phyloP scores from a whole-genome alignment of 352 stramenopile species.

The Phytophthora pistaciae region DNA sequence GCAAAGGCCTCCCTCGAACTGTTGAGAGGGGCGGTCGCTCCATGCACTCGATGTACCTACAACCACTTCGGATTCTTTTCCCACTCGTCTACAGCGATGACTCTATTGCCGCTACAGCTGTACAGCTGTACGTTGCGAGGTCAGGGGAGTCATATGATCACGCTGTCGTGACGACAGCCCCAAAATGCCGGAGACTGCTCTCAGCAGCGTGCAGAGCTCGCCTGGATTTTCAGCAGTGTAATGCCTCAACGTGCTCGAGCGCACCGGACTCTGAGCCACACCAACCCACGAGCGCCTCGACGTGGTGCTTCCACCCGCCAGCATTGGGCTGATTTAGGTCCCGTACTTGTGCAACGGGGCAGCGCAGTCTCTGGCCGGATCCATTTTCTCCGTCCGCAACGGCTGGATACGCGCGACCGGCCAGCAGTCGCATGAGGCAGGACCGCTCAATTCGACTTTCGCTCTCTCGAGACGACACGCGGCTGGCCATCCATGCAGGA shows the following conservation, averaged over 20 bases:
- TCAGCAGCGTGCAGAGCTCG: not conserved
- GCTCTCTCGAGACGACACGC: not conserved
- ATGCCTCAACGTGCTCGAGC: not conserved
- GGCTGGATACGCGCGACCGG: not conserved
- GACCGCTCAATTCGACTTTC: slow-evolving; percentile 10
- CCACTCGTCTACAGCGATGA: too few relatives aligned
- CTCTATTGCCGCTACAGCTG: too few relatives aligned
- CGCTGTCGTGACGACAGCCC: not conserved
- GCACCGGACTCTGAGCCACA: not conserved
- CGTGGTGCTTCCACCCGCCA: not conserved
- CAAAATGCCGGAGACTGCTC: not conserved
- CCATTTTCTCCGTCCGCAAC: slow-evolving; percentile 8
- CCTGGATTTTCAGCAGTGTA: not conserved
- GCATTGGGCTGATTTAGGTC: slow-evolving; percentile 20
- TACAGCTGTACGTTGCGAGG: not conserved
- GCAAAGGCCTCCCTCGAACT: too few relatives aligned
- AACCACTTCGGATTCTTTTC: too few relatives aligned
- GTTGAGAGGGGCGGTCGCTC: too few relatives aligned
- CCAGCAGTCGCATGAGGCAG: not conserved
- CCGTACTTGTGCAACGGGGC: slow-evolving; percentile 5
- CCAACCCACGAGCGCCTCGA: not conserved
- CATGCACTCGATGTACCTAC: too few relatives aligned
- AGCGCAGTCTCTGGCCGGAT: not conserved
- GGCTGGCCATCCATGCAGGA: slow-evolving; percentile 5
- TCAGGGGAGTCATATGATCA: not conserved